phyloP scores from a whole-genome alignment of 352 stramenopile genomes.

The Poterioochromonas sp. region DNA sequence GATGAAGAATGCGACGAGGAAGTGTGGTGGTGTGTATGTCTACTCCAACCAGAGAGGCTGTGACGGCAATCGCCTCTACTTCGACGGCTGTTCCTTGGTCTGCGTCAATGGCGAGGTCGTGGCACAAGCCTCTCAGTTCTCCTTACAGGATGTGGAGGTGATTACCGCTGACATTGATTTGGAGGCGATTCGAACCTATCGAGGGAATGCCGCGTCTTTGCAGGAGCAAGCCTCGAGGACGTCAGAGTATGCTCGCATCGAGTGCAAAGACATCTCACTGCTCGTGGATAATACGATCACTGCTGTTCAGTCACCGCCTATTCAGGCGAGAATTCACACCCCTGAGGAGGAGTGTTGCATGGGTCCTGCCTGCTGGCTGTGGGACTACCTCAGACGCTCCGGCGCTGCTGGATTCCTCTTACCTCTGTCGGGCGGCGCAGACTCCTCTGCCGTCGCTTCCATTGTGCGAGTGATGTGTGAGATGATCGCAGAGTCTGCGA shows the following conservation, averaged over 20 bases:
- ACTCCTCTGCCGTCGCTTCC: slow-evolving; percentile 85
- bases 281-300: neutral
- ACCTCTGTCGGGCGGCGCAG: slow-evolving; percentile 87
- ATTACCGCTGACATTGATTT: slow-evolving; percentile 92
- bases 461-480: slow-evolving; percentile 97
- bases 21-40: slow-evolving; percentile 94
- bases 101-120: slow-evolving; percentile 91
- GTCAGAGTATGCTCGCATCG: slow-evolving; percentile 23
- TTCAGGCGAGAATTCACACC: slow-evolving; percentile 64
- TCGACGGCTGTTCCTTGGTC: slow-evolving; percentile 92
- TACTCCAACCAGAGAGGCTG: slow-evolving; percentile 96
- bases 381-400: slow-evolving; percentile 90
- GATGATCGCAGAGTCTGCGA: slow-evolving; percentile 73
- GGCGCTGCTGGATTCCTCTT: slow-evolving; percentile 82
- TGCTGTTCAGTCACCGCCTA: slow-evolving; percentile 45
- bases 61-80: slow-evolving; percentile 91
- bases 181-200: slow-evolving; percentile 91
- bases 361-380: slow-evolving; percentile 94
- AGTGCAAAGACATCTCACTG: slow-evolving; percentile 38
- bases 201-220: slow-evolving; percentile 77
- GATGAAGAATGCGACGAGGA: slow-evolving; percentile 75
- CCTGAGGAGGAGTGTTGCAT: slow-evolving; percentile 93
- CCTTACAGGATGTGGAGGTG: slow-evolving; percentile 87
- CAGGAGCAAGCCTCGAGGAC: slow-evolving; percentile 75
- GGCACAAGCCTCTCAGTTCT: slow-evolving; percentile 91